Percentiles rank a stretch among this genome's conserved stretches.
phyloP scores from a whole-genome alignment of 352 stramenopile genomes.

The Phytopythium aichiense region DNA sequence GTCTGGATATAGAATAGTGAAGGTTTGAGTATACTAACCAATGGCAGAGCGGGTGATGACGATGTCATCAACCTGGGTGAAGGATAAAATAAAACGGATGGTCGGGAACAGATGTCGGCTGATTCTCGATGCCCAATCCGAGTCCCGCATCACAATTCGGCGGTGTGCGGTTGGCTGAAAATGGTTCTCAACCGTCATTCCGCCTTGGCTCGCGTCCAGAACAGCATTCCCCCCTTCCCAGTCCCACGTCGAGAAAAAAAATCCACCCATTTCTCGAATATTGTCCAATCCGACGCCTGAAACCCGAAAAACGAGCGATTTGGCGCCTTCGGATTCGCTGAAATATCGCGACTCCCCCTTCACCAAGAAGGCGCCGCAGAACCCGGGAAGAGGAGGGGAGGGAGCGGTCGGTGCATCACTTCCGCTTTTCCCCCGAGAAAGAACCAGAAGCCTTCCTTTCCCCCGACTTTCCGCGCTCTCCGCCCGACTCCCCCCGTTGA shows the following conservation, averaged over 20 bases:
- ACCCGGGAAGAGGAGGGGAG: background rate
- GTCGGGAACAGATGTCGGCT: background rate
- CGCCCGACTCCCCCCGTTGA: background rate
- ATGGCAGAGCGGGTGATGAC: background rate
- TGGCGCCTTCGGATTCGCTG: constrained; percentile 11
- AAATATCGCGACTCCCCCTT: constrained; percentile 6
- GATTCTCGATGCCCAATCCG: background rate
- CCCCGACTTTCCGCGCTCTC: background rate
- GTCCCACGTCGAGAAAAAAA: background rate
- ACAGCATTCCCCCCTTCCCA: background rate
- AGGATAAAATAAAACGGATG: background rate
- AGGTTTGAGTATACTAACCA: background rate
- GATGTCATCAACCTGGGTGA: background rate
- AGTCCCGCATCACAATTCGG: background rate
- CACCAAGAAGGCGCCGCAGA: background rate
- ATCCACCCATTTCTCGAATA: constrained; percentile 5
- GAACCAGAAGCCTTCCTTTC: constrained; percentile 14
- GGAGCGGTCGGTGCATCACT: constrained; percentile 22
- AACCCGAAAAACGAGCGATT: background rate
- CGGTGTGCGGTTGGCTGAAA: background rate
- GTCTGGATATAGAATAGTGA: background rate
- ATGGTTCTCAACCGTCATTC: background rate
- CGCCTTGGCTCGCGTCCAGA: background rate
- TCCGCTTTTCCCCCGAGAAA: constrained; percentile 35
- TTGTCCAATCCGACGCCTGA: background rate